Base-by-base conservation (phyloP, 257 asterid genomes). In the Gentiana macrophylla region DNA sequence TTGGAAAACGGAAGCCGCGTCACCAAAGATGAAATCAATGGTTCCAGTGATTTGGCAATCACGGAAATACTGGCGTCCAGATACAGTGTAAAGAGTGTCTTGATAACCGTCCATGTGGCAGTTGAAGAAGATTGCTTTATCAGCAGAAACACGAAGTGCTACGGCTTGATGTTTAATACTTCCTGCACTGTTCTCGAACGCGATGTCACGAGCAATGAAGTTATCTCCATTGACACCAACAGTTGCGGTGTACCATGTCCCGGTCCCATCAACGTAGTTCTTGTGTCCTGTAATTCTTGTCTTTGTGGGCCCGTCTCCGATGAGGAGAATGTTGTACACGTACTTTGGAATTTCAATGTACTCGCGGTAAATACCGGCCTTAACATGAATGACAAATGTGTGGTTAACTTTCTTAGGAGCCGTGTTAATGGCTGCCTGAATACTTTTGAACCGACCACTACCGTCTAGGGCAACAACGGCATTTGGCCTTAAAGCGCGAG, bases 381-480 rank as follows among this genome's bases (percentile, higher is more conserved):
- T 84, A 3, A 84, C 70, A 4, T 60, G 35, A 38, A 86, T 80
- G 3, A 76, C 62, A 15, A 65, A 72, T 0, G 79, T 52, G 15
- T 12, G 32, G 12, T 59, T 71, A 38, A 50, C 74, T 62, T 74
- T 76, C 6, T 9, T 4, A 0, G 87, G 81, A 7, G 77, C 65
- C 3, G 71, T 55, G 4, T 56, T 62, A 5, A 84, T 15, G 6
- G 94, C 95, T 0, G 50, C 86, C 0, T 44, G 46, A 35, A 86
- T 81, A 48, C 84, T 72, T 71, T 56, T 75, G 51, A 38, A 80
- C 4, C 73, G 56, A 1, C 94, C 94, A 48, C 81, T 78, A 0
- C 95, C 95, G 62, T 88, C 96, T 12, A 48, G 69, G 1, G 95
- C 86, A 63, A 84, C 96, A 48, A 72, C 72, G 0, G 52, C 80